A percentile compares a stretch with the other conserved stretches of the same genome.
phyloP scores from a whole-genome alignment of 495 filamentous ascomycete genomes.

The Penicillium subrubescens region DNA sequence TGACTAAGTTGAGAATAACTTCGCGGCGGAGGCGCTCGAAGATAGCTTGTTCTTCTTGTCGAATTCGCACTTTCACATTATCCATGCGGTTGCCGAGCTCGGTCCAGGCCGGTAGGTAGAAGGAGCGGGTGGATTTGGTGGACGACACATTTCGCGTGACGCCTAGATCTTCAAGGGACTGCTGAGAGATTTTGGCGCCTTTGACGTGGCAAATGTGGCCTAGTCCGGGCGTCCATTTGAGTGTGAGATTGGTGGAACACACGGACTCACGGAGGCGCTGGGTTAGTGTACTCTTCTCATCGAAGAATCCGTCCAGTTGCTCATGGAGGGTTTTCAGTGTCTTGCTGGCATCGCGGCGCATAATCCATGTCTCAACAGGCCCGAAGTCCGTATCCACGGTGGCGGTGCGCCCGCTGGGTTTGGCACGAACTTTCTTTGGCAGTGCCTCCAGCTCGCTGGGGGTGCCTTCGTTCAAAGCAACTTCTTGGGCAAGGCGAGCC shows the following conservation, averaged over 20 bases:
- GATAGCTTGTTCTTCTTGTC: slow-evolving; percentile 75
- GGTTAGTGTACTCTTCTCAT: slow-evolving; percentile 61
- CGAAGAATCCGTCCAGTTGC: slow-evolving; percentile 57
- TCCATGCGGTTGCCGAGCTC: slow-evolving; percentile 74
- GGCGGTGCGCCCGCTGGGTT: slow-evolving; percentile 30
- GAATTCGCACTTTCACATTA: slow-evolving; percentile 70
- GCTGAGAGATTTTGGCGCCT: slow-evolving; percentile 66
- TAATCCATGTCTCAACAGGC: slow-evolving; percentile 74
- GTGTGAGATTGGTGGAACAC: slow-evolving; percentile 62
- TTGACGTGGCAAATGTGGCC: slow-evolving; percentile 92
- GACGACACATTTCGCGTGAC: slow-evolving; percentile 66
- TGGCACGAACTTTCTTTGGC: slow-evolving; percentile 46
- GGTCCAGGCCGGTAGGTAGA: slow-evolving; percentile 84
- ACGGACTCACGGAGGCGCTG: slow-evolving; percentile 59
- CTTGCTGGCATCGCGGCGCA: slow-evolving; percentile 72
- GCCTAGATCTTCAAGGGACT: slow-evolving; percentile 42
- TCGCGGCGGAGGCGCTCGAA: slow-evolving; percentile 69
- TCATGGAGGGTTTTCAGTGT: slow-evolving; percentile 66
- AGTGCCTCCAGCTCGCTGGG: slow-evolving; percentile 48
- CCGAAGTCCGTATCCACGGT: slow-evolving; percentile 33
- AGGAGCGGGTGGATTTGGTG: slow-evolving; percentile 81
- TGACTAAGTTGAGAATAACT: slow-evolving; percentile 77
- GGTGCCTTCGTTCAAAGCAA: slow-evolving; percentile 61
- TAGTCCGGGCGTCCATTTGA: slow-evolving; percentile 80
- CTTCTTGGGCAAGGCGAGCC: slow-evolving; percentile 66